Base-by-base conservation (phyloP, 2,329 filamentous ascomycete species). In the Colletotrichum siamense region DNA sequence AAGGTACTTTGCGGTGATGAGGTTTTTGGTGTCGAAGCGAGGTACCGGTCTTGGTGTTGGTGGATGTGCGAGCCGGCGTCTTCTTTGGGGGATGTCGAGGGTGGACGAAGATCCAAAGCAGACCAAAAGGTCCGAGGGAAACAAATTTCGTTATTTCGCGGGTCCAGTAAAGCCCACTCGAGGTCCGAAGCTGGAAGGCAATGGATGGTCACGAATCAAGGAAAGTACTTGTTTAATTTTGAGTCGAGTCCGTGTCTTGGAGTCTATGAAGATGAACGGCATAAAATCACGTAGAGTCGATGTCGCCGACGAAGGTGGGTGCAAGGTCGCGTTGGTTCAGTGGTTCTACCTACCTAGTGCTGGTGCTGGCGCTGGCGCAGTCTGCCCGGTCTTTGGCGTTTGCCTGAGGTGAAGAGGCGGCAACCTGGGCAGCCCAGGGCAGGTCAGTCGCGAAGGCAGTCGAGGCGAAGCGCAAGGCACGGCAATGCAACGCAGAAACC, bases 91-190 rank as follows among this genome's bases (percentile, higher is more conserved):
- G 22, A 24, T 57, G 28, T 44, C 30, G 24, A 59, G 39, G 52
- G 63, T 67, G 64, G 55, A 44, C 30, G 66, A 39, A 64, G 16
- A 49, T 34, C 59, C 61, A 75, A 71, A 66, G 44, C 44, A 71
- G 62, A 66, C n/a, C 30, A 26, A 39, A 72, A 57, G 22, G 24
- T 12, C 18, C 32, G 28, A 16, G 28, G 28, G 32, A 61, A 26
- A 18, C 28, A 75, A n/a, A 61, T 76, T 69, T 62, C 69, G 15
- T 66, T 44, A 63, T 52, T 36, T 55, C 24, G 4, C 30, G 69
- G 69, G n/a, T 73, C 74, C 65, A 65, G 49, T 52, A 57, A 59
- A 62, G 34, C 49, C 70, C 70, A 76, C 74, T 73, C 22, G 18
- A 64, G 39, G 36, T 26, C 73, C 49, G 52, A 63, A 39, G 62